Conservation (phyloP, 805 yeast species). For the Kodamaea restingae region DNA sequence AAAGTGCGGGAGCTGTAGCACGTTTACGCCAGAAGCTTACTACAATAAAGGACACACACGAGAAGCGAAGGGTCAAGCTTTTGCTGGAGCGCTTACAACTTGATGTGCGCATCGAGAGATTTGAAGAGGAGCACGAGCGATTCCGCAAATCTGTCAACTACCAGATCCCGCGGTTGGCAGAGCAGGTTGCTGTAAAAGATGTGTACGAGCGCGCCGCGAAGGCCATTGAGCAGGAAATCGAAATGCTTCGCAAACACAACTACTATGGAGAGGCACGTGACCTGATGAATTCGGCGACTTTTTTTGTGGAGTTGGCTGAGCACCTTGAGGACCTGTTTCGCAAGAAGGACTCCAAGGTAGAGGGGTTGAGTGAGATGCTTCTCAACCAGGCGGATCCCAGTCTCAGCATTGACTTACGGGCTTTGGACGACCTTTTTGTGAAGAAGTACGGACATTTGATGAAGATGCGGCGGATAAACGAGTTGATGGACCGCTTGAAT, state of each 20-base stretch:
- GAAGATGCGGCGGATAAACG: conserved; percentile 14
- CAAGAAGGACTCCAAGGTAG: conserved; percentile 12
- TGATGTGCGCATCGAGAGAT: conserved; percentile 8
- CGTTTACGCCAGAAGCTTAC: conserved; percentile 9
- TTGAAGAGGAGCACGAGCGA: conserved; percentile 10
- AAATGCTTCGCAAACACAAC: conserved; percentile 7
- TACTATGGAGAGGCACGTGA: conserved; percentile 10
- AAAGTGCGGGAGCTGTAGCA: conserved; percentile 1
- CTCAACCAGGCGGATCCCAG: conserved; percentile 2
- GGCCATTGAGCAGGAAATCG: conserved; percentile 5
- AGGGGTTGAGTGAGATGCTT: conserved; percentile 10
- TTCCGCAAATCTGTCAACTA: conserved; percentile 8
- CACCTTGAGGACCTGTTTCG: conserved; percentile 12
- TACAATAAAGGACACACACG: conserved; percentile 10
- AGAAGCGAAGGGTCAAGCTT: conserved; percentile 6
- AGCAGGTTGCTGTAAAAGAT: conserved; percentile 6
- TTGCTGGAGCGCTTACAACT: conserved; percentile 11
- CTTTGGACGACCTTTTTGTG: conserved; percentile 11
- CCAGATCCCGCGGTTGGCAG: conserved; percentile 8
- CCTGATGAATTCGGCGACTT: conserved; percentile 7
- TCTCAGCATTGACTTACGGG: conserved; percentile 3
- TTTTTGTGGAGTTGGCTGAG: conserved; percentile 10
- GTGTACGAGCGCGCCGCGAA: conserved; percentile 5
- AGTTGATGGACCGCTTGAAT: conserved; percentile 12
- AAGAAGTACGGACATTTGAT: conserved; percentile 13